Conservation (phyloP, 2,329 filamentous ascomycete species). For the Bimuria novae-zelandiae region DNA sequence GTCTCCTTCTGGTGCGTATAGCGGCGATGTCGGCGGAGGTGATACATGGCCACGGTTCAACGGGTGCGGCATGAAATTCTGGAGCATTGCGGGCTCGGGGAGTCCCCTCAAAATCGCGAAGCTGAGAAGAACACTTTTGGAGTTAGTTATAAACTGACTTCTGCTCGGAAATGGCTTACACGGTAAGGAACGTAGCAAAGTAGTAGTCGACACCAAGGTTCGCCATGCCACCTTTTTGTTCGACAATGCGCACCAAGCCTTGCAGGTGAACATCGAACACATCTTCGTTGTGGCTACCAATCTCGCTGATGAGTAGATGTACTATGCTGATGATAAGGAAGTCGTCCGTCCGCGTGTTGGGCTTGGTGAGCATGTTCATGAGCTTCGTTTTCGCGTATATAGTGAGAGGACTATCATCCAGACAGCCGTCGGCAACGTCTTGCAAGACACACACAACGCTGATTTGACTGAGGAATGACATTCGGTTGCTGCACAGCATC, state of each 20-base stretch:
- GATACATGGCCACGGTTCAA: constrained; percentile 5
- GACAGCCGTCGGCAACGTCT: constrained; percentile 32
- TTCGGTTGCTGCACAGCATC: constrained; percentile 30
- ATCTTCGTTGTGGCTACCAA: constrained; percentile 33
- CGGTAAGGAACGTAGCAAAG: constrained; percentile 30
- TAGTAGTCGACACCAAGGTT: constrained; percentile 20
- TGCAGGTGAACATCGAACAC: constrained; percentile 37
- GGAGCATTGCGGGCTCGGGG: constrained; percentile 23
- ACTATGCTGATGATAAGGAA: constrained; percentile 39
- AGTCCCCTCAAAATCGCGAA: constrained; percentile 30
- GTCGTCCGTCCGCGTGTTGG: constrained; percentile 31
- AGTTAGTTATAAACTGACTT: neutral
- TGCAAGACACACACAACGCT: constrained; percentile 40
- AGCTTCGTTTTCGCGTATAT: constrained; percentile 39
- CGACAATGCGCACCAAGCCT: constrained; percentile 32
- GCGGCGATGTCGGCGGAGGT: constrained; percentile 25
- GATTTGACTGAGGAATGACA: constrained; percentile 42
- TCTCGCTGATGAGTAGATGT: constrained; percentile 38
- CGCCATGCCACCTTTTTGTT: constrained; percentile 29
- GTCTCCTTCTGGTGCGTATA: constrained; percentile 25
- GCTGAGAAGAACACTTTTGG: constrained; percentile 27
- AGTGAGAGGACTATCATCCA: constrained; percentile 37
- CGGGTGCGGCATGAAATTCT: constrained; percentile 19
- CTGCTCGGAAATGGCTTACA: constrained; percentile 30
- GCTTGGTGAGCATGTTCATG: constrained; percentile 30